phyloP scores from a whole-genome alignment of 306 rosid genomes.

The Corylus heterophylla region DNA sequence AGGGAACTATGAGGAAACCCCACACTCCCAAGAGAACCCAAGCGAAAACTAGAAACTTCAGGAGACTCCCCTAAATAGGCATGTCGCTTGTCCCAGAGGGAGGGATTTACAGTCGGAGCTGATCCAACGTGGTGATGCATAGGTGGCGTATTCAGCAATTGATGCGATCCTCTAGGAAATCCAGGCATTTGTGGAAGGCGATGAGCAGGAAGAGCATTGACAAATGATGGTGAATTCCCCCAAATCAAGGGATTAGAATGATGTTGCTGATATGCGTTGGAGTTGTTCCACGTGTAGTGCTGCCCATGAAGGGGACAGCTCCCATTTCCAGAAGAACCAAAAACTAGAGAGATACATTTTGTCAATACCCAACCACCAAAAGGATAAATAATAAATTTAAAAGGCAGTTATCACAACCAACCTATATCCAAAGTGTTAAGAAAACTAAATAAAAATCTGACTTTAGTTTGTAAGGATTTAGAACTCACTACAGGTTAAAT shows the following conservation, averaged over 20 bases:
- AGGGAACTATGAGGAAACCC: slow-evolving; percentile 68
- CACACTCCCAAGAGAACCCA: slow-evolving; percentile 69
- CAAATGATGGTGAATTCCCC: slow-evolving; percentile 72
- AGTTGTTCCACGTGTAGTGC: slow-evolving; percentile 58
- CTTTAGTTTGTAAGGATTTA: neutral
- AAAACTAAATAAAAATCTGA: neutral
- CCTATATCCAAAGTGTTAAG: neutral
- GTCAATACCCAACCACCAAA: slow-evolving; percentile 14
- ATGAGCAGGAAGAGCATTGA: slow-evolving; percentile 52
- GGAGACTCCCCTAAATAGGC: slow-evolving; percentile 71
- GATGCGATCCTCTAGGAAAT: slow-evolving; percentile 61
- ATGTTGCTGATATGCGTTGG: slow-evolving; percentile 67
- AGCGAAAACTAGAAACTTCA: slow-evolving; percentile 59
- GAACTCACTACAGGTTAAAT: neutral
- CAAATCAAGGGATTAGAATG: slow-evolving; percentile 56
- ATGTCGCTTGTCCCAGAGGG: slow-evolving; percentile 69
- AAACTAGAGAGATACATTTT: slow-evolving; percentile 31
- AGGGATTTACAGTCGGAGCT: slow-evolving; percentile 74
- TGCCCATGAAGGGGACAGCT: slow-evolving; percentile 55
- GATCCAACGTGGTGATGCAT: slow-evolving; percentile 73
- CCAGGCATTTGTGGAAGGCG: slow-evolving; percentile 57
- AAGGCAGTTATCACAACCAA: neutral
- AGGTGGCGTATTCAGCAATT: slow-evolving; percentile 56
- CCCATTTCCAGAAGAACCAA: slow-evolving; percentile 59
- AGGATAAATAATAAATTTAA: neutral